A percentile compares a stretch with the other conserved stretches of the same genome.
Evolutionary conservation across 1,284 basidiomycete genomes (phyloP).

Genomic region (Boletus mariae): DNA sequence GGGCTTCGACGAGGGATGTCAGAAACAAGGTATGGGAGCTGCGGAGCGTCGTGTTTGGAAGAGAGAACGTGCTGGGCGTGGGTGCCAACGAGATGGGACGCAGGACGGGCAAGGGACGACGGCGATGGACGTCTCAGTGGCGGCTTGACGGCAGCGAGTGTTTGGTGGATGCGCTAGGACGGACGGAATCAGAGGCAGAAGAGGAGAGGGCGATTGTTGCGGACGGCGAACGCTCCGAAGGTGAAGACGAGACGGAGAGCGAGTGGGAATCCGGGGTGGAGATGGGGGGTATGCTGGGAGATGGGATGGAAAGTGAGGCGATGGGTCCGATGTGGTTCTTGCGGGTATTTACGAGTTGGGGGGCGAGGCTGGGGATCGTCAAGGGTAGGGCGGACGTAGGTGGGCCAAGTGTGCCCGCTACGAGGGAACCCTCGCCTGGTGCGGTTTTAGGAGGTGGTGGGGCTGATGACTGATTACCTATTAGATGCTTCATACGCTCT

Average conservation of each 20-base stretch:
- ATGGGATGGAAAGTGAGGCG: slow-evolving; percentile 43
- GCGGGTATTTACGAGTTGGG: slow-evolving; percentile 71
- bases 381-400: slow-evolving; percentile 19
- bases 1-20: slow-evolving; percentile 60
- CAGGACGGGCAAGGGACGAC: slow-evolving; percentile 15
- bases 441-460: neutral
- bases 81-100: slow-evolving; percentile 20
- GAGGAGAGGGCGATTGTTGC: slow-evolving; percentile 49
- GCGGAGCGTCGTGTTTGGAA: slow-evolving; percentile 43
- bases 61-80: slow-evolving; percentile 21
- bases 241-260: slow-evolving; percentile 37
- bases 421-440: slow-evolving; percentile 26
- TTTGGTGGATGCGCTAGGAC: slow-evolving; percentile 60
- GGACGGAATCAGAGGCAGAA: slow-evolving; percentile 72
- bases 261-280: slow-evolving; percentile 21
- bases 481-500: too few species aligned
- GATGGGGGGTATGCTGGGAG: slow-evolving; percentile 15
- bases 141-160: slow-evolving; percentile 58
- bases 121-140: slow-evolving; percentile 50
- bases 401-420: slow-evolving; percentile 18
- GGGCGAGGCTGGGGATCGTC: slow-evolving; percentile 40
- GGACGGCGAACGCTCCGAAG: slow-evolving; percentile 26
- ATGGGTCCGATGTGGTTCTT: slow-evolving; percentile 74
- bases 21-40: slow-evolving; percentile 59
- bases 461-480: neutral